Percentiles rank a stretch among this genome's conserved stretches.
Evolutionary conservation across 257 asterid species (phyloP).

Genomic region (Cruciata laevipes): DNA sequence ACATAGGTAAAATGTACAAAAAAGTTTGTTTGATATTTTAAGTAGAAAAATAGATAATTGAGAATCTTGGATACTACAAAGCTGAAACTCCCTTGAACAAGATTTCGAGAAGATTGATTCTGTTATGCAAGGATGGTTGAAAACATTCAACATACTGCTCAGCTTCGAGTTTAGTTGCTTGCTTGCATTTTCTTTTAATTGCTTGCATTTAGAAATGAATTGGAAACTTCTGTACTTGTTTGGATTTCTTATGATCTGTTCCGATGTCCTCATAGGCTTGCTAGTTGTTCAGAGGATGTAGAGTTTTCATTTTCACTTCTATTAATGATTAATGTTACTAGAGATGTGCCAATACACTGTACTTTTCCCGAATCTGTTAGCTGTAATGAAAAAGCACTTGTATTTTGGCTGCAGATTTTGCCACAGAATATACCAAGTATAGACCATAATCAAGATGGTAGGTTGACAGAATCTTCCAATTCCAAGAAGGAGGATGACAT

Average conservation of each 20-base stretch:
- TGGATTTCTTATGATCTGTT: neutral
- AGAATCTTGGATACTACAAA: neutral
- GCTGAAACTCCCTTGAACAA: neutral
- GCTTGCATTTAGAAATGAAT: neutral
- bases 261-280: neutral
- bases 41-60: neutral
- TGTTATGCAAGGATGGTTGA: neutral
- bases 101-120: neutral
- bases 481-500: conserved; percentile 29
- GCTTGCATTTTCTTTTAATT: neutral
- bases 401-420: conserved; percentile 27
- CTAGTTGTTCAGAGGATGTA: neutral
- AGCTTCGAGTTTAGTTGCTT: conserved; percentile 2
- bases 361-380: conserved; percentile 2
- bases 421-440: conserved; percentile 28
- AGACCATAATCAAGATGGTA: conserved; percentile 1
- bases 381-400: neutral
- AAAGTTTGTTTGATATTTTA: too few species aligned
- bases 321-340: neutral
- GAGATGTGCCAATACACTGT: neutral
- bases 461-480: conserved; percentile 31
- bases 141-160: neutral
- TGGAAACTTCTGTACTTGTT: neutral
- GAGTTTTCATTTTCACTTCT: neutral
- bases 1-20: neutral